phyloP scores from a whole-genome alignment of 2,329 filamentous ascomycete species.

The Stachybotrys chartarum region DNA sequence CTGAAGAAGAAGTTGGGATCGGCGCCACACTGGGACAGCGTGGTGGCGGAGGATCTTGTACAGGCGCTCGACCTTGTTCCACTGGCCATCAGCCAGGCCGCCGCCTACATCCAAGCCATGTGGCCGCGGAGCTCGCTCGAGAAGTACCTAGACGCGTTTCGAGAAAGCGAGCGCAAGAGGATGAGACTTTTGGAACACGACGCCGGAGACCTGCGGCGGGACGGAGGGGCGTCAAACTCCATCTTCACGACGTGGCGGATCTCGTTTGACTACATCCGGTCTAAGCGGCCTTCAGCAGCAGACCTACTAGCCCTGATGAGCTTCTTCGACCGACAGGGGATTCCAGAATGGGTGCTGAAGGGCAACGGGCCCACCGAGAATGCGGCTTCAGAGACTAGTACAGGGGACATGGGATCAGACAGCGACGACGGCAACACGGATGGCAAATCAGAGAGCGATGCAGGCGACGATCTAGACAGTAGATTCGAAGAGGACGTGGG shows the following conservation, averaged over 20 bases:
- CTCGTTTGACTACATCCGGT: constrained; percentile 22
- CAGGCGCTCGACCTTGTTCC: constrained; percentile 17
- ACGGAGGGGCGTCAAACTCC: constrained; percentile 7
- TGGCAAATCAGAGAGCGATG: background rate
- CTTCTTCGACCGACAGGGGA: constrained; percentile 3
- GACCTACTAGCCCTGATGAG: constrained; percentile 4
- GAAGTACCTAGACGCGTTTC: constrained; percentile 22
- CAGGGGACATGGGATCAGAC: background rate
- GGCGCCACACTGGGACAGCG: background rate
- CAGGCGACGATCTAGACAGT: background rate
- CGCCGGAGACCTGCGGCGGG: constrained; percentile 9
- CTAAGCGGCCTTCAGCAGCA: background rate
- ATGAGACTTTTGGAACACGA: constrained; percentile 17
- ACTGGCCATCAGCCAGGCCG: constrained; percentile 21
- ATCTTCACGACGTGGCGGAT: constrained; percentile 17
- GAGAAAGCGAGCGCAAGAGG: constrained; percentile 16
- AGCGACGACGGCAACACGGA: background rate
- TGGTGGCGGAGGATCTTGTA: constrained; percentile 7
- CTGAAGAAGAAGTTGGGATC: constrained; percentile 8
- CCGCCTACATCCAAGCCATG: constrained; percentile 17
- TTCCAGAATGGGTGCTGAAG: background rate
- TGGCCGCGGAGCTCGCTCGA: constrained; percentile 12
- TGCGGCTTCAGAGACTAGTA: background rate
- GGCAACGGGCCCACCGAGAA: background rate
- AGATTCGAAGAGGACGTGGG: background rate